Conservation (phyloP, 441 rosid species). For the Adansonia rubrostipa region DNA sequence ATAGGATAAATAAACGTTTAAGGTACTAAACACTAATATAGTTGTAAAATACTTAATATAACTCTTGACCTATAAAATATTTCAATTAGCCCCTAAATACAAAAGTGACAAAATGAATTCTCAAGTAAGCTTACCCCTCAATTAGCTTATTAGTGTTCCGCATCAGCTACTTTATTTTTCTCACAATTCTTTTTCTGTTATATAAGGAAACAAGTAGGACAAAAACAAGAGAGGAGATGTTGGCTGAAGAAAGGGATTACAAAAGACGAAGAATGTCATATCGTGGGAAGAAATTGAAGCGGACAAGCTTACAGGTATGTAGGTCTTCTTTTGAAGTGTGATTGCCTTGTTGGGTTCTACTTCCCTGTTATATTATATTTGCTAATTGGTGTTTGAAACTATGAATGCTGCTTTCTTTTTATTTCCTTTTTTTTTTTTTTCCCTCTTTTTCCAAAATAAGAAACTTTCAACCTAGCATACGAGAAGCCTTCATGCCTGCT, state of each 20-base stretch:
- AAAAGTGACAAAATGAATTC: neutral
- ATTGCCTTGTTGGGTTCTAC: slow-evolving; percentile 2
- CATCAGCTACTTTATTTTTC: neutral
- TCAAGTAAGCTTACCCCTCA: slow-evolving; percentile 6
- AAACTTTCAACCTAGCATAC: neutral
- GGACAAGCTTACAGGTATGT: slow-evolving; percentile 66
- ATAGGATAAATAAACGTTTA: neutral
- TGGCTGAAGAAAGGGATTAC: slow-evolving; percentile 98
- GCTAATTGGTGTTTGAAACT: neutral
- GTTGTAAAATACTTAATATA: neutral
- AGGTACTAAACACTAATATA: neutral
- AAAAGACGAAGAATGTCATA: slow-evolving; percentile 94
- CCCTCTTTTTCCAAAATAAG: neutral
- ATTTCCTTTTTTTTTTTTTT: neutral
- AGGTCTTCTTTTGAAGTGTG: slow-evolving; percentile 25
- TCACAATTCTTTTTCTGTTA: slow-evolving; percentile 16
- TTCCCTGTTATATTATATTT: neutral
- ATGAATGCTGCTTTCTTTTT: neutral
- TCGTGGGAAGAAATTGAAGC: slow-evolving; percentile 92
- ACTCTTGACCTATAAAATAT: slow-evolving; percentile 5
- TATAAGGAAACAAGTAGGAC: slow-evolving; percentile 58
- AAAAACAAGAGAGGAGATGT: slow-evolving; percentile 81
- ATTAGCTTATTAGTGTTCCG: neutral
- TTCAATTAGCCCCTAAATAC: neutral
- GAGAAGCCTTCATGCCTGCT: slow-evolving; percentile 1